These are phyloP conservation scores for Isabelozyma rhagii DNA, from an alignment of 805 yeast genomes.

Conservation along the genomic window DNA sequence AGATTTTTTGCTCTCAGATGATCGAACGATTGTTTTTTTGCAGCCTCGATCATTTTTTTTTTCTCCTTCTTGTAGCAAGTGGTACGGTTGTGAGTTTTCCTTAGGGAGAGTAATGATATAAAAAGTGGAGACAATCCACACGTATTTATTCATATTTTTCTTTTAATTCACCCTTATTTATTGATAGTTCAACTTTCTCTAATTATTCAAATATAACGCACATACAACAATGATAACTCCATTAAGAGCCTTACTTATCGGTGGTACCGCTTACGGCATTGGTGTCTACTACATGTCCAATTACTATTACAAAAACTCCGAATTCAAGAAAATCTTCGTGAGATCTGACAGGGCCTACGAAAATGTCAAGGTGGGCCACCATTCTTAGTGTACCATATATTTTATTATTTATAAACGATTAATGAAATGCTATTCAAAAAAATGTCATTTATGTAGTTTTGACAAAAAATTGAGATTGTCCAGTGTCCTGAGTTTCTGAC, in stretches of 20 bases:
- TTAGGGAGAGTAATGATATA: background rate
- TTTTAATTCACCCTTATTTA: background rate
- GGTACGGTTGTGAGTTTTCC: background rate
- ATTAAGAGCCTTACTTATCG: slow-evolving; percentile 25
- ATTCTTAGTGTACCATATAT: slow-evolving; percentile 7
- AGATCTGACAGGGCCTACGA: slow-evolving; percentile 26
- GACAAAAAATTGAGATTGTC: too few species aligned
- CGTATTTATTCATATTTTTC: background rate
- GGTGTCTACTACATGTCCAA: slow-evolving; percentile 32
- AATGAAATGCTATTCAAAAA: background rate
- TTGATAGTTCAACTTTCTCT: background rate
- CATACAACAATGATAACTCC: slow-evolving; percentile 10
- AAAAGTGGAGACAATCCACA: background rate
- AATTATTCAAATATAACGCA: background rate
- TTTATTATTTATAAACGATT: background rate
- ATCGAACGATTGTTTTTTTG: background rate
- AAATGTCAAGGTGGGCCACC: slow-evolving; percentile 21
- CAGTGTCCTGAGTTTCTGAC: background rate
- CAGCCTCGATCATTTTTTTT: background rate
- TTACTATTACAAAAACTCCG: slow-evolving; percentile 26
- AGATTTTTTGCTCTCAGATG: background rate
- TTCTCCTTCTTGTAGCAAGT: background rate
- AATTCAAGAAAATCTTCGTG: slow-evolving; percentile 27
- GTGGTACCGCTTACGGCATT: slow-evolving; percentile 29
- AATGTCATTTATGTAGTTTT: too few species aligned